Percentiles rank a stretch among this genome's conserved stretches.
phyloP scores from a whole-genome alignment of 768 basidiomycete genomes.

The Suillus lakei region DNA sequence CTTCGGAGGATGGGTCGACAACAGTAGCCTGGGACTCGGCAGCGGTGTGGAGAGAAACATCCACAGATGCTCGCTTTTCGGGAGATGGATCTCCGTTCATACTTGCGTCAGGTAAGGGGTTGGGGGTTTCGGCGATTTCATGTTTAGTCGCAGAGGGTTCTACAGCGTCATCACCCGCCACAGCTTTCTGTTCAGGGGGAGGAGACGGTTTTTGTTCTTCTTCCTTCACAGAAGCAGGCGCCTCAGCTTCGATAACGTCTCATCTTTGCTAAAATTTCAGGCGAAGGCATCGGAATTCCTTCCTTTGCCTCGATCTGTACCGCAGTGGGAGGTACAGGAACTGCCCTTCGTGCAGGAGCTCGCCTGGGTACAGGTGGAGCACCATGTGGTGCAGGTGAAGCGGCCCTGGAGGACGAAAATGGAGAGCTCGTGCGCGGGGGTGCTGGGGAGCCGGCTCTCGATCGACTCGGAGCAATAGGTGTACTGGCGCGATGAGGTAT shows the following conservation, averaged over 20 bases:
- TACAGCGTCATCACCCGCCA: background rate
- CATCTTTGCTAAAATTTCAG: background rate
- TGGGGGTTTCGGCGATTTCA: background rate
- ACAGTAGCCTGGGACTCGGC: background rate
- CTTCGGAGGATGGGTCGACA: background rate
- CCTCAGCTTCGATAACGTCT: background rate
- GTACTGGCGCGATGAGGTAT: conserved; percentile 40
- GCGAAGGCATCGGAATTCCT: background rate
- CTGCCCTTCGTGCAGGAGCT: conserved; percentile 56
- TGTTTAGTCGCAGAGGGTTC: background rate
- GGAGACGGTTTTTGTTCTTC: conserved; percentile 8
- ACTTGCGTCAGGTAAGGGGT: background rate
- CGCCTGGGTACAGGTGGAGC: conserved; percentile 69
- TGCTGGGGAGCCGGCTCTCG: conserved; percentile 30
- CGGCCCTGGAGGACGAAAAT: conserved; percentile 38
- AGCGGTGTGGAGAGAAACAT: background rate
- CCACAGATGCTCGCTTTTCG: background rate
- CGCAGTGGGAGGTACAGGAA: conserved; percentile 31
- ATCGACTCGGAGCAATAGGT: conserved; percentile 24
- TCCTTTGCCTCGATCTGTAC: background rate
- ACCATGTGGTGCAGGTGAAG: conserved; percentile 38
- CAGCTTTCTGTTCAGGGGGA: background rate
- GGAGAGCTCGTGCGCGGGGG: conserved; percentile 28
- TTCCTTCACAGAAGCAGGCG: background rate
- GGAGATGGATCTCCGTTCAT: background rate